A percentile compares a stretch with the other conserved stretches of the same genome.
phyloP scores from a whole-genome alignment of 345 rosid genomes.

The Aegle marmelos region DNA sequence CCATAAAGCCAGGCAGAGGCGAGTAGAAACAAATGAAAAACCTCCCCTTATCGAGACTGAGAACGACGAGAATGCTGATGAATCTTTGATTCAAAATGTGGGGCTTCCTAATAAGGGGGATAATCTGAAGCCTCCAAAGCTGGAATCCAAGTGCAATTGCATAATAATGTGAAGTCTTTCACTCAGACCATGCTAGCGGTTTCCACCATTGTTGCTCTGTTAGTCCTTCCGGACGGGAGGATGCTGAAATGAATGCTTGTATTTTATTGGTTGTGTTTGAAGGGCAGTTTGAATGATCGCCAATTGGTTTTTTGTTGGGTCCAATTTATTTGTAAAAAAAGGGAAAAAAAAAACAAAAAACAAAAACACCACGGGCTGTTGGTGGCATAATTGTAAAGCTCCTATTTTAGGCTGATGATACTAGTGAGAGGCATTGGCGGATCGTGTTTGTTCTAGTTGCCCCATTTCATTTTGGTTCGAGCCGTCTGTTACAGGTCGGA shows the following conservation, averaged over 20 bases:
- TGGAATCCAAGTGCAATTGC: slow-evolving; percentile 97
- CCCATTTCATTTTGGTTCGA: slow-evolving; percentile 19
- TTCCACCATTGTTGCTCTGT: slow-evolving; percentile 7
- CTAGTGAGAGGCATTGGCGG: slow-evolving; percentile 37
- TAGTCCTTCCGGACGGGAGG: neutral
- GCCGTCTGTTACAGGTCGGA: neutral
- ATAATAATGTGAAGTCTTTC: slow-evolving; percentile 71
- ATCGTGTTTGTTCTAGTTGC: slow-evolving; percentile 29
- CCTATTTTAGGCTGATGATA: slow-evolving; percentile 33
- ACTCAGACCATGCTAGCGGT: slow-evolving; percentile 7
- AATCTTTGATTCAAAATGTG: slow-evolving; percentile 49
- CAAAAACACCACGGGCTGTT: slow-evolving; percentile 25
- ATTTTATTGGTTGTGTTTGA: slow-evolving; percentile 27
- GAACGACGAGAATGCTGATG: slow-evolving; percentile 81
- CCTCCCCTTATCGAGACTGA: slow-evolving; percentile 40
- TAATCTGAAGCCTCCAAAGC: slow-evolving; percentile 72
- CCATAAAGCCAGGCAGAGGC: slow-evolving; percentile 53
- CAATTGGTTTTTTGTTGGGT: slow-evolving; percentile 34
- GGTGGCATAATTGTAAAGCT: slow-evolving; percentile 59
- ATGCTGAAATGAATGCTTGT: slow-evolving; percentile 17
- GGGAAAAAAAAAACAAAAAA: neutral
- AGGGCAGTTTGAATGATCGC: slow-evolving; percentile 37
- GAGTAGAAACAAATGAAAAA: slow-evolving; percentile 48
- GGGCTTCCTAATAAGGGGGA: slow-evolving; percentile 64
- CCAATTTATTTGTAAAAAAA: slow-evolving; percentile 32